These are phyloP conservation scores for Hypoxylon lienhwacheense DNA, from an alignment of 495 filamentous ascomycete genomes.

Conservation along the genomic window DNA sequence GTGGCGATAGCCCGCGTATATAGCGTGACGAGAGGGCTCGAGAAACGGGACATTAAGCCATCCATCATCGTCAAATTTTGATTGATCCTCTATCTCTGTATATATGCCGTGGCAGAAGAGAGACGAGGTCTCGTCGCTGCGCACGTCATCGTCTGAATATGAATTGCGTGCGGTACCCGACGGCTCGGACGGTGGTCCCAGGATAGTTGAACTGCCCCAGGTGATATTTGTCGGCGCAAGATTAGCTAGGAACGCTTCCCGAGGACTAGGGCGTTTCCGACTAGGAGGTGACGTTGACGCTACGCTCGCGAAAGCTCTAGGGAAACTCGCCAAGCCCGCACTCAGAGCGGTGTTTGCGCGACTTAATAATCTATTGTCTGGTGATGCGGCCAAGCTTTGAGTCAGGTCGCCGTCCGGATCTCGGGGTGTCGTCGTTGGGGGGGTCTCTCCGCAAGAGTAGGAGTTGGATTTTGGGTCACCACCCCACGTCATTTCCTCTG, in stretches of 20 bases:
- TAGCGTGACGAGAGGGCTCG: conserved; percentile 59
- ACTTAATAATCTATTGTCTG: conserved; percentile 58
- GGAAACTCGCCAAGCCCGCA: conserved; percentile 68
- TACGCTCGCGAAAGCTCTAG: conserved; percentile 69
- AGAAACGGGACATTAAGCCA: conserved; percentile 68
- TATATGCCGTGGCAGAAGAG: conserved; percentile 56
- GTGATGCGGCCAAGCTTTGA: conserved; percentile 72
- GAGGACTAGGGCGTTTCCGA: conserved; percentile 66
- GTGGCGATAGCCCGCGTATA: conserved; percentile 72
- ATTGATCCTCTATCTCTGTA: conserved; percentile 72
- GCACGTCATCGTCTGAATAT: conserved; percentile 50
- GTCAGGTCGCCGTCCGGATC: conserved; percentile 45
- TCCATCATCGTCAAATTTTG: conserved; percentile 77
- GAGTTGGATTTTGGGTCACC: conserved; percentile 55
- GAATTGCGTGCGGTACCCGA: conserved; percentile 48
- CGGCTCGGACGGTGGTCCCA: conserved; percentile 51
- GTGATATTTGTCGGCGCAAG: conserved; percentile 61
- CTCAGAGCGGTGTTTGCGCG: conserved; percentile 61
- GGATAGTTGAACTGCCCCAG: conserved; percentile 66
- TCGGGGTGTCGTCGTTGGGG: conserved; percentile 52
- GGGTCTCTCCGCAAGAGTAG: conserved; percentile 67
- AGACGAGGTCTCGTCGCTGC: conserved; percentile 45
- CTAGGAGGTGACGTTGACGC: conserved; percentile 74
- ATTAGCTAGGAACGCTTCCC: conserved; percentile 65
- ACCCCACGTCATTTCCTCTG: conserved; percentile 56